These are phyloP conservation scores for Lentinula raphanica DNA, from an alignment of 768 basidiomycete genomes.

Conservation along the genomic window DNA sequence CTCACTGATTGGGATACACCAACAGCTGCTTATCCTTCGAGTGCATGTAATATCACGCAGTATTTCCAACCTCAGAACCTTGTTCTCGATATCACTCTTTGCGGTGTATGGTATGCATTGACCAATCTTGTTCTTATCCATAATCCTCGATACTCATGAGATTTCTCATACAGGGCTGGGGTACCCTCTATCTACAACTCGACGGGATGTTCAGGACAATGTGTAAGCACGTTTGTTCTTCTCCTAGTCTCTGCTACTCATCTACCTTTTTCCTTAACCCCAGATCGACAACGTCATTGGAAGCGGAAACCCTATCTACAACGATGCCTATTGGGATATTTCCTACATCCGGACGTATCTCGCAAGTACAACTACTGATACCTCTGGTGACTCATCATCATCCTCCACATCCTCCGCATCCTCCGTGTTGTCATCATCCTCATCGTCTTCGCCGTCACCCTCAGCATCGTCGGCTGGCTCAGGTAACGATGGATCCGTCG, in stretches of 20 bases:
- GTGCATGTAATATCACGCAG: conserved; percentile 37
- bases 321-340: conserved; percentile 60
- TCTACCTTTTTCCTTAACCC: neutral
- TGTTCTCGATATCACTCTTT: conserved; percentile 51
- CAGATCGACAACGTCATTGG: conserved; percentile 52
- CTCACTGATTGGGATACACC: conserved; percentile 39
- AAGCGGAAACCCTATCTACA: conserved; percentile 43
- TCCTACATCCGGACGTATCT: conserved; percentile 51
- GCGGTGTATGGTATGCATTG: conserved; percentile 48
- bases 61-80: conserved; percentile 46
- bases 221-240: conserved; percentile 24
- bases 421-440: neutral
- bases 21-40: conserved; percentile 35
- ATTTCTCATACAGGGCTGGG: conserved; percentile 40
- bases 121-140: no score
- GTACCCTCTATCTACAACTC: conserved; percentile 33
- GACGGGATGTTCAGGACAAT: conserved; percentile 38
- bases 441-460: no score
- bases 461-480: no score
- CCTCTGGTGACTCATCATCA: neutral
- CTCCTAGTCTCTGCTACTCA: no score
- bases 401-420: neutral
- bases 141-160: neutral
- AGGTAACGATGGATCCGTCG: no score
- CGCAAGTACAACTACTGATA: conserved; percentile 12